phyloP scores from a whole-genome alignment of 129 eudicot genomes.

The Arctium lappa region DNA sequence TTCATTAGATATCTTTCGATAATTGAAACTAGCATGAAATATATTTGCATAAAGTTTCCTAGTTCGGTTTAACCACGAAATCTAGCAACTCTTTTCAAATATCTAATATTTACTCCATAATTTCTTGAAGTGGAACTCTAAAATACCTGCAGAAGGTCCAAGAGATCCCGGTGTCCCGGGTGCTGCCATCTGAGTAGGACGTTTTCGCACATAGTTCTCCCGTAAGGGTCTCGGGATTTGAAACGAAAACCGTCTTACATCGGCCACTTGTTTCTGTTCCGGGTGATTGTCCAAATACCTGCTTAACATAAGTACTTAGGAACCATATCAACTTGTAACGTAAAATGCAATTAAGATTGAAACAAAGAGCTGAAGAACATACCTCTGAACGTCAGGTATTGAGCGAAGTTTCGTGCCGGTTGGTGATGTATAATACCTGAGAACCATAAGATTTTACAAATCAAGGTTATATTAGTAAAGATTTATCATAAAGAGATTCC shows the following conservation, averaged over 20 bases:
- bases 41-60: not conserved
- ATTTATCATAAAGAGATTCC: conserved; percentile 6
- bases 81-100: not conserved
- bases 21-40: not conserved
- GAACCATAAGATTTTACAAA: conserved; percentile 12
- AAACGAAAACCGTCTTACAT: conserved; percentile 62
- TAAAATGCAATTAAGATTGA: not conserved
- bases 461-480: not conserved
- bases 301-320: conserved; percentile 10
- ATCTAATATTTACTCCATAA: not conserved
- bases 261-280: conserved; percentile 44
- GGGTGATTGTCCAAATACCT: conserved; percentile 64
- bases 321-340: conserved; percentile 3
- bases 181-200: conserved; percentile 33
- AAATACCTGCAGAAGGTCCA: conserved; percentile 47
- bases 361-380: conserved; percentile 4
- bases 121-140: not conserved
- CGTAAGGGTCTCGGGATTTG: conserved; percentile 76
- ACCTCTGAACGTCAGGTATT: conserved; percentile 70
- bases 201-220: conserved; percentile 62
- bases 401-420: conserved; percentile 78
- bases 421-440: conserved; percentile 81
- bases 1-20: conserved; percentile 14
- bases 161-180: conserved; percentile 19
- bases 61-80: not conserved